phyloP scores from a whole-genome alignment of 805 yeast species.

The Kluyveromyces wickerhamii region DNA sequence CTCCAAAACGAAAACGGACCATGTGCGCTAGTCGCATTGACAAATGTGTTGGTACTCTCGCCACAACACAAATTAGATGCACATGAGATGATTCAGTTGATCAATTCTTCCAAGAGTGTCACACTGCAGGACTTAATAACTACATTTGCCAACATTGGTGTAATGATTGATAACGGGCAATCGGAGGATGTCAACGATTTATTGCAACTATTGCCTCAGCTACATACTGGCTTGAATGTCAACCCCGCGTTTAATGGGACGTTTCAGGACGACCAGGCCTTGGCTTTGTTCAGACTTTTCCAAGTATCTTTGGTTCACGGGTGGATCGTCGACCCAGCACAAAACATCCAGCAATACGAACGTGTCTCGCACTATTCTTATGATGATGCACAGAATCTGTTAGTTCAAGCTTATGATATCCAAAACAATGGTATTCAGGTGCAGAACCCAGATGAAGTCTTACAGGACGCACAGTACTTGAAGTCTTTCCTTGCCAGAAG shows the following conservation, averaged over 20 bases:
- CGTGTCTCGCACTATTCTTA: conserved; percentile 39
- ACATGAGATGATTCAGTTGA: conserved; percentile 26
- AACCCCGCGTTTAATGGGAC: conserved; percentile 63
- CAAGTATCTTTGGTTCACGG: conserved; percentile 69
- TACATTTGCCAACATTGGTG: conserved; percentile 41
- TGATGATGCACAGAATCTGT: conserved; percentile 52
- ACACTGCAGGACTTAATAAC: conserved; percentile 38
- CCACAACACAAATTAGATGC: conserved; percentile 25
- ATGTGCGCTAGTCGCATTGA: conserved; percentile 74
- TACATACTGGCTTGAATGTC: conserved; percentile 64
- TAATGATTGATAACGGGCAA: conserved; percentile 26
- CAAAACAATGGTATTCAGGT: conserved; percentile 18
- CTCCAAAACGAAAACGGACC: conserved; percentile 83
- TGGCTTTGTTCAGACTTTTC: conserved; percentile 50
- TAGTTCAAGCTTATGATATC: conserved; percentile 40
- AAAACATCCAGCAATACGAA: conserved; percentile 28
- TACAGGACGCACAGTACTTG: conserved; percentile 31
- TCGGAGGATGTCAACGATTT: conserved; percentile 35
- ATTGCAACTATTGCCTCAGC: conserved; percentile 48
- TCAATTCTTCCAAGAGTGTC: conserved; percentile 27
- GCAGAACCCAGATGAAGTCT: conserved; percentile 21
- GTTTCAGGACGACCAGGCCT: conserved; percentile 45
- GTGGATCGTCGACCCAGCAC: conserved; percentile 55
- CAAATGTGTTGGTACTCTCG: conserved; percentile 58
- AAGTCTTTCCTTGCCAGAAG: conserved; percentile 49